These are phyloP conservation scores for Nadsonia commutata DNA, from an alignment of 1,139 yeast species.

Conservation along the genomic window DNA sequence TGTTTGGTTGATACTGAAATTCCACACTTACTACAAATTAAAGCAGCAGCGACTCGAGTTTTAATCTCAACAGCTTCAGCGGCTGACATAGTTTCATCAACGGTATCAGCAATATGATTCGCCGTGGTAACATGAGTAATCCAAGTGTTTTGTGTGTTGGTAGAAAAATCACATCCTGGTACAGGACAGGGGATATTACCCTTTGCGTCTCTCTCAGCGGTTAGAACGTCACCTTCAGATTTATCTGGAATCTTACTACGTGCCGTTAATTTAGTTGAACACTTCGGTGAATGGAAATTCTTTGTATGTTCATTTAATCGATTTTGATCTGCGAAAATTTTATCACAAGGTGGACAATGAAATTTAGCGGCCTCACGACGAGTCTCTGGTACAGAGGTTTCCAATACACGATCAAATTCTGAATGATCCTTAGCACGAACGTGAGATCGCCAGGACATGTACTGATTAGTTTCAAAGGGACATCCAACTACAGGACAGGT, in stretches of 20 bases:
- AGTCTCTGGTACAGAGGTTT: not conserved
- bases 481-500: not conserved
- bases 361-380: not conserved
- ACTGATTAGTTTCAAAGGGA: not conserved
- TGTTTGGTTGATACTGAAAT: not conserved
- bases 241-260: not conserved
- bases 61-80: not conserved
- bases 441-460: not conserved
- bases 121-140: not conserved
- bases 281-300: not conserved
- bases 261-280: not conserved
- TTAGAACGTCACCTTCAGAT: not conserved
- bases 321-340: not conserved
- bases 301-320: not conserved
- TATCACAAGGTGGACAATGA: not conserved
- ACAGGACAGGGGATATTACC: not conserved
- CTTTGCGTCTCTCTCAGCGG: not conserved
- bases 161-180: not conserved
- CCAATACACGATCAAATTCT: not conserved
- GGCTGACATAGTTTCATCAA: not conserved
- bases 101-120: not conserved
- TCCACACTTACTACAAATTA: not conserved
- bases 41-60: not conserved
- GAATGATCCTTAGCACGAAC: not conserved
- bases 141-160: not conserved